Conservation (phyloP, 148 eudicot genomes). For the Cornus florida region DNA sequence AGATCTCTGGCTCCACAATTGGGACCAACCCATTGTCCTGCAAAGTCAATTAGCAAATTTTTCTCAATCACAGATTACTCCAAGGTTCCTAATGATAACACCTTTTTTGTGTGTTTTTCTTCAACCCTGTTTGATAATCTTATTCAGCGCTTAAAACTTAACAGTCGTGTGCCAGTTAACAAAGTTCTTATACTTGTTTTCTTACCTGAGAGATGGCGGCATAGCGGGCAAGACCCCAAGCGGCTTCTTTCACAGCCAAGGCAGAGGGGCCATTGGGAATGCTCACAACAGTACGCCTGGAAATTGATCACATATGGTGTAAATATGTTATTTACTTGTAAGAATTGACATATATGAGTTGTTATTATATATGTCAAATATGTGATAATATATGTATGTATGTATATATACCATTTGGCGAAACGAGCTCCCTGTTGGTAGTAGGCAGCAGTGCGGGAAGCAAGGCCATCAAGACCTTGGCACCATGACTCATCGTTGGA, state of each 20-base stretch:
- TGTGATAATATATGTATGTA: too few species aligned
- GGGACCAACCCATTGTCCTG: constrained; percentile 96
- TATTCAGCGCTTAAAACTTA: too few species aligned
- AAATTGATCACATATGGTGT: constrained; percentile 3
- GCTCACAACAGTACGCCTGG: constrained; percentile 98
- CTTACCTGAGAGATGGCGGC: constrained; percentile 88
- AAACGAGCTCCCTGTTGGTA: constrained; percentile 97
- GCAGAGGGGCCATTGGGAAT: constrained; percentile 97
- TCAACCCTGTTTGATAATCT: too few species aligned
- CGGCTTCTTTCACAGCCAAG: constrained; percentile 91
- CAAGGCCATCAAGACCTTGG: constrained; percentile 97
- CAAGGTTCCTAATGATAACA: background rate
- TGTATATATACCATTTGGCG: constrained; percentile 71
- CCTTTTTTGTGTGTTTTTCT: too few species aligned
- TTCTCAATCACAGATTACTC: background rate
- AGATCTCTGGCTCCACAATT: constrained; percentile 92
- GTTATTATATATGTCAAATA: background rate
- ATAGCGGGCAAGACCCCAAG: constrained; percentile 95
- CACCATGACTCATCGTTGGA: constrained; percentile 91
- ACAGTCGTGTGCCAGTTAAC: too few species aligned
- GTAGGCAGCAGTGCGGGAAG: constrained; percentile 89
- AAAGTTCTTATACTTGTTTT: background rate
- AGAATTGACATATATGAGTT: background rate
- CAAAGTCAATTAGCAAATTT: background rate
- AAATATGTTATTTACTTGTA: background rate